These are phyloP conservation scores for Syzygium syzygioides DNA, from an alignment of 441 rosid species.

Conservation along the genomic window DNA sequence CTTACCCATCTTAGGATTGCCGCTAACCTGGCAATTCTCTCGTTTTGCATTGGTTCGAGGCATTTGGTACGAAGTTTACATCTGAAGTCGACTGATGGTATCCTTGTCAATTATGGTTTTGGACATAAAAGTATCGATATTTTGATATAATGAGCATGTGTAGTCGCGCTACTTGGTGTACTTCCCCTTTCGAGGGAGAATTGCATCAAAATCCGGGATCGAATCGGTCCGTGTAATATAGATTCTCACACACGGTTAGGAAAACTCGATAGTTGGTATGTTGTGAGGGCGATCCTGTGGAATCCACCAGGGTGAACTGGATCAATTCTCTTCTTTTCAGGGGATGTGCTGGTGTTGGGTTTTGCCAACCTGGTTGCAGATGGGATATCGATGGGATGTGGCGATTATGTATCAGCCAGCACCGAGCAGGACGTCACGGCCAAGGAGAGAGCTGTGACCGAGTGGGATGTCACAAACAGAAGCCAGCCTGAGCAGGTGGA, in stretches of 20 bases:
- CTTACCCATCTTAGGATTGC: background rate
- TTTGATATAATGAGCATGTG: background rate
- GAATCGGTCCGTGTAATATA: background rate
- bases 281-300: background rate
- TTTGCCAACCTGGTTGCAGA: conserved; percentile 33
- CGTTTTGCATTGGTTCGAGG: background rate
- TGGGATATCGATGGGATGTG: conserved; percentile 34
- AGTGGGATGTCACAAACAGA: conserved; percentile 25
- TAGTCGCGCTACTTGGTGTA: background rate
- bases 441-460: conserved; percentile 18
- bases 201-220: background rate
- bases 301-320: background rate
- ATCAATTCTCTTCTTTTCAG: background rate
- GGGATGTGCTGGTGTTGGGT: conserved; percentile 24
- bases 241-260: background rate
- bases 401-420: conserved; percentile 24
- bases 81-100: background rate
- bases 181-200: background rate
- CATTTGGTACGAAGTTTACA: background rate
- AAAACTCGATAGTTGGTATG: background rate
- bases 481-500: conserved; percentile 1
- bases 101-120: background rate
- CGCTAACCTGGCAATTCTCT: background rate
- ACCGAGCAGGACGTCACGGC: conserved; percentile 26
- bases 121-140: background rate